Evolutionary conservation across 2,329 filamentous ascomycete species (phyloP).

Genomic region (Botrytis fabae): DNA sequence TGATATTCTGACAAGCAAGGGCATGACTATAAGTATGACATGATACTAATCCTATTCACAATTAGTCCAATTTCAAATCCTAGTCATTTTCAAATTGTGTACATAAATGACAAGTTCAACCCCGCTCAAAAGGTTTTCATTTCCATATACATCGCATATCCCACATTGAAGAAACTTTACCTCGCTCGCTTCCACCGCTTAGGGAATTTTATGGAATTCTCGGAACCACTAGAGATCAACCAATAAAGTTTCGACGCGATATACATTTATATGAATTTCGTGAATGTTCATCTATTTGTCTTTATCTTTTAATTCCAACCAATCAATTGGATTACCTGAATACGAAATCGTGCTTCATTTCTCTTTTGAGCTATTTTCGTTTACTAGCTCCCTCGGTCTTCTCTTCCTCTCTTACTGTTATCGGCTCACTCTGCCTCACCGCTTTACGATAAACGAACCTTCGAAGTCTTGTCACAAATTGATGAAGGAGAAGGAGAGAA

Average conservation of each 20-base stretch:
- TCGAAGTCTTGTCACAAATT: neutral
- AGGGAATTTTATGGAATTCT: neutral
- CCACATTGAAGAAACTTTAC: neutral
- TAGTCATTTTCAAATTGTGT: neutral
- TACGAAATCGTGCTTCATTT: neutral
- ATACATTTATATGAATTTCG: neutral
- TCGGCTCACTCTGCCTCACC: neutral
- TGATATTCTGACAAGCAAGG: neutral
- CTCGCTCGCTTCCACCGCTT: neutral
- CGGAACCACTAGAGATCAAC: neutral
- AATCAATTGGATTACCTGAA: neutral
- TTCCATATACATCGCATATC: neutral
- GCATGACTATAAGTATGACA: neutral
- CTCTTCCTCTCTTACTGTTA: neutral
- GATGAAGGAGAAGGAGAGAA: neutral
- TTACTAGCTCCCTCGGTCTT: neutral
- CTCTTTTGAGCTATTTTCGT: neutral
- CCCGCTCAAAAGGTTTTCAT: neutral
- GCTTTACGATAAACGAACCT: neutral
- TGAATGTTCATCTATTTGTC: neutral
- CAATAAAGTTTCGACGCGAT: neutral
- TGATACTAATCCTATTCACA: neutral
- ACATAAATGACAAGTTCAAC: conserved; percentile 8
- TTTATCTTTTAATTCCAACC: neutral
- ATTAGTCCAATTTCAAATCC: conserved; percentile 2